Conservation (phyloP, 2,329 filamentous ascomycete species). For the Hypoxylon sp. region DNA sequence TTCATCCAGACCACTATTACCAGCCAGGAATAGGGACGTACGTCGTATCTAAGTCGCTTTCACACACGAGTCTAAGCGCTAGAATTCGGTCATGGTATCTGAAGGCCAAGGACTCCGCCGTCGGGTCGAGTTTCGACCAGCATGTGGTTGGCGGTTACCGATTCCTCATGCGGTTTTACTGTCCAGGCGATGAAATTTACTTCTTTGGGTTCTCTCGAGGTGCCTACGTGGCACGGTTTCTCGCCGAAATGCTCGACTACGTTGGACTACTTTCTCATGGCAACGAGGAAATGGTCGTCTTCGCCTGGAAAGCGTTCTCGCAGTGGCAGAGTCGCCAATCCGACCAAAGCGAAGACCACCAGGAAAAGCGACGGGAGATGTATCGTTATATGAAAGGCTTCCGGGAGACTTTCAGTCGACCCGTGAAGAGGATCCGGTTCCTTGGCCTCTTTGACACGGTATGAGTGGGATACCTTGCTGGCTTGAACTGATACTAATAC, state of each 20-base stretch:
- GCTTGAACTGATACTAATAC: background rate
- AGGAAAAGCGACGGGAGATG: conserved; percentile 68
- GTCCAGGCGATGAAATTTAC: conserved; percentile 72
- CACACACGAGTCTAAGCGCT: conserved; percentile 66
- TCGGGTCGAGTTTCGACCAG: conserved; percentile 83
- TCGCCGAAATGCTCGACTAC: conserved; percentile 87
- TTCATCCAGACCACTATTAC: conserved; percentile 65
- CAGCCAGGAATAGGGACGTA: conserved; percentile 81
- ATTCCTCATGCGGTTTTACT: conserved; percentile 81
- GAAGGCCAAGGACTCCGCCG: conserved; percentile 81
- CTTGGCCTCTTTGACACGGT: conserved; percentile 83
- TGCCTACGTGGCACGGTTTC: conserved; percentile 78
- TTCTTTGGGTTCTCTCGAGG: conserved; percentile 81
- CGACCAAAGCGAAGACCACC: conserved; percentile 56
- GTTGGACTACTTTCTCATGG: conserved; percentile 83
- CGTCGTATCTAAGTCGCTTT: conserved; percentile 69
- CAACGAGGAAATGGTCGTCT: conserved; percentile 86
- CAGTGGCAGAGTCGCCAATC: conserved; percentile 74
- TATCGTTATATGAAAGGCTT: conserved; percentile 83
- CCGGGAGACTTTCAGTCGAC: conserved; percentile 82
- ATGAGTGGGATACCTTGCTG: background rate
- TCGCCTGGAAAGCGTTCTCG: conserved; percentile 85
- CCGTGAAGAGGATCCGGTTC: conserved; percentile 78
- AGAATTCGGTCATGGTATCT: conserved; percentile 74
- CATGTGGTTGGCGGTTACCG: conserved; percentile 87